A percentile compares a stretch with the other conserved stretches of the same genome.
Evolutionary conservation across 2,329 filamentous ascomycete species (phyloP).

Genomic region (Chrysoporthe austroafricana): DNA sequence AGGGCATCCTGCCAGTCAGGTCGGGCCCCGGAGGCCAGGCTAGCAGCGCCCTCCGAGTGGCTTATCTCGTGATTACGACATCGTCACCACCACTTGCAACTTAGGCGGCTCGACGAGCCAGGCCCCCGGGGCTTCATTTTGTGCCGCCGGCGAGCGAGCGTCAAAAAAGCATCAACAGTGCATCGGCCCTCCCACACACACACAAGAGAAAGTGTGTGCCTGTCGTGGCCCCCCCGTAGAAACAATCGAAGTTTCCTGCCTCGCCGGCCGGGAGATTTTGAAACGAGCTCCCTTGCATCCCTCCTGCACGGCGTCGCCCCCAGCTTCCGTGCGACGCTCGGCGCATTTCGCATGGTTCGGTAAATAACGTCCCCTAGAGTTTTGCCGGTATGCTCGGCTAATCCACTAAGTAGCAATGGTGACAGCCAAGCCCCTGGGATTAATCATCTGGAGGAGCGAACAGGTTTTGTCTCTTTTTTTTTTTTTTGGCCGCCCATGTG

Average conservation of each 20-base stretch:
- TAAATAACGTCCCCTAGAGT: not conserved
- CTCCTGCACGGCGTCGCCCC: not conserved
- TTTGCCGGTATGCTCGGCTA: not conserved
- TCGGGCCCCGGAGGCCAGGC: slow-evolving; percentile 7
- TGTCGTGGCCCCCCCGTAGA: not conserved
- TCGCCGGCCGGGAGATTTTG: not conserved
- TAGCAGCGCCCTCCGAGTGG: slow-evolving; percentile 8
- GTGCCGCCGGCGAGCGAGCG: not conserved
- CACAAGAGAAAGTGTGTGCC: too few species aligned
- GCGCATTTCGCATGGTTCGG: not conserved
- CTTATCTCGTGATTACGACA: slow-evolving; percentile 6
- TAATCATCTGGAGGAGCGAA: not conserved
- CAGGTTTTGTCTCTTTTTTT: not conserved
- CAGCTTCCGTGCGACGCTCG: slow-evolving; percentile 1
- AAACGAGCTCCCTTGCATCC: not conserved
- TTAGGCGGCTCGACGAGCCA: not conserved
- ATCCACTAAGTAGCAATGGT: not conserved
- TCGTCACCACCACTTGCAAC: not conserved
- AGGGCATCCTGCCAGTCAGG: not conserved
- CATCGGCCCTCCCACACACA: not conserved
- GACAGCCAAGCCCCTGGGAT: not conserved
- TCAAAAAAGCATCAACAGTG: not conserved
- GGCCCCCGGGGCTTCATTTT: not conserved
- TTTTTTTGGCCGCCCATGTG: not conserved
- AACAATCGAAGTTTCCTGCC: not conserved